Evolutionary conservation across 768 basidiomycete genomes (phyloP).

Genomic region (Calocybe indica): DNA sequence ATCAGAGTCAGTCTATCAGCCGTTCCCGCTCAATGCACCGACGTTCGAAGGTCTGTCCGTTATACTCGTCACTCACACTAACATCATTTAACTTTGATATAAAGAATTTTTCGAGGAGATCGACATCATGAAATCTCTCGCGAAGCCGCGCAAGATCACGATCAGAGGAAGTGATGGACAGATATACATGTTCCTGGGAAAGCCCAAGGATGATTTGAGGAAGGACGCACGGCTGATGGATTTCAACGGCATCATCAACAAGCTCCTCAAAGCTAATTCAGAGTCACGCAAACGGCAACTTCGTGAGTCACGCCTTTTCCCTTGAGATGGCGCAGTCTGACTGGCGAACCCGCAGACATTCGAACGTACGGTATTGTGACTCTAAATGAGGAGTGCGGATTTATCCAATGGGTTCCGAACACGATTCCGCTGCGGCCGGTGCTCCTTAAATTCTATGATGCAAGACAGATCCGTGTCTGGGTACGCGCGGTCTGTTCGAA

Average conservation of each 20-base stretch:
- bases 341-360: slow-evolving; percentile 52
- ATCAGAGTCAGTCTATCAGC: slow-evolving; percentile 59
- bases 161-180: slow-evolving; percentile 80
- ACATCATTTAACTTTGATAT: background rate
- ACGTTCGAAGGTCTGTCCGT: slow-evolving; percentile 60
- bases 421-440: slow-evolving; percentile 80
- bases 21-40: slow-evolving; percentile 74
- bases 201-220: slow-evolving; percentile 94
- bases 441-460: slow-evolving; percentile 61
- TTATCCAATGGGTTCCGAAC: slow-evolving; percentile 98
- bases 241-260: slow-evolving; percentile 96
- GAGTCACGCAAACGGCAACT: slow-evolving; percentile 89
- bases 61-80: background rate
- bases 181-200: slow-evolving; percentile 87
- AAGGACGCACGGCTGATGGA: slow-evolving; percentile 99
- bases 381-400: slow-evolving; percentile 93
- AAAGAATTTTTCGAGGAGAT: slow-evolving; percentile 79
- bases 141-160: slow-evolving; percentile 86
- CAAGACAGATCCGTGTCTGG: slow-evolving; percentile 32
- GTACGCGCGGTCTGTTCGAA: slow-evolving; percentile 20
- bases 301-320: slow-evolving; percentile 44
- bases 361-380: slow-evolving; percentile 99
- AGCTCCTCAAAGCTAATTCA: slow-evolving; percentile 87
- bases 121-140: slow-evolving; percentile 86
- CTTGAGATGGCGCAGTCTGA: too few species aligned